Evolutionary conservation across 176 grass and related monocot species (phyloP), one percentile per base, ranked within the genome.

Genomic region (Bothriochloa decipiens): DNA sequence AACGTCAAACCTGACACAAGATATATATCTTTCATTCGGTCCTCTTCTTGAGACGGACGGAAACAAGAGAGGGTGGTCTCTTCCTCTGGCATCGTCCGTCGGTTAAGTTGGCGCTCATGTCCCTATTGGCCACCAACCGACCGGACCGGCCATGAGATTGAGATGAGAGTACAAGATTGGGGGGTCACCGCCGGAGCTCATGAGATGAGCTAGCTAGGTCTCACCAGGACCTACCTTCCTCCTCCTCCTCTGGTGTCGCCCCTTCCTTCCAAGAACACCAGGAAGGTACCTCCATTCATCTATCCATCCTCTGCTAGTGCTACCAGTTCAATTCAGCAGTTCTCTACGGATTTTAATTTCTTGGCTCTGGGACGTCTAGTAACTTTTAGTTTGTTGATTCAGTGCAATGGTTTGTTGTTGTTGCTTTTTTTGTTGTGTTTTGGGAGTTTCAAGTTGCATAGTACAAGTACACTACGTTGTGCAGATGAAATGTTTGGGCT

Each of bases 41-140:
- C 12, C 15, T 71, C 80, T 78, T 72, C 43, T 65, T 74, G 76
- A 61, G 46, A 12, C 42, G 11, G 42, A 11, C 40, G 40, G 6
- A 11, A 45, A 45, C 9, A 10, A 45, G 29, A 15, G 12, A 15
- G 45, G 45, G 45, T 47, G 45, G 45, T 47, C 45, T 47, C 45
- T 47, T 47, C 15, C 14, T 17, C 47, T 50, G 47, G 47, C 47
- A 4, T 50, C 49, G 15, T 53, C 49, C 49, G 6, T 53, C 6
- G 49, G 57, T 23, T 67, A 17, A 62, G n/a, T 62, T 62, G 58
- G 58, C 58, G 11, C 7, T 36, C 13, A 6, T 33, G 58, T 61
- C 58, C 15, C 67, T 86, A 83, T 86, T 61, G 41, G n/a, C 15
- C 75, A 86, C 88, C 88, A 83, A 90, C 82, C 82, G 47, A 75